Evolutionary conservation across 1,284 basidiomycete genomes (phyloP), one percentile per base, ranked within the genome.

Genomic region (Rugosomyces carneus): DNA sequence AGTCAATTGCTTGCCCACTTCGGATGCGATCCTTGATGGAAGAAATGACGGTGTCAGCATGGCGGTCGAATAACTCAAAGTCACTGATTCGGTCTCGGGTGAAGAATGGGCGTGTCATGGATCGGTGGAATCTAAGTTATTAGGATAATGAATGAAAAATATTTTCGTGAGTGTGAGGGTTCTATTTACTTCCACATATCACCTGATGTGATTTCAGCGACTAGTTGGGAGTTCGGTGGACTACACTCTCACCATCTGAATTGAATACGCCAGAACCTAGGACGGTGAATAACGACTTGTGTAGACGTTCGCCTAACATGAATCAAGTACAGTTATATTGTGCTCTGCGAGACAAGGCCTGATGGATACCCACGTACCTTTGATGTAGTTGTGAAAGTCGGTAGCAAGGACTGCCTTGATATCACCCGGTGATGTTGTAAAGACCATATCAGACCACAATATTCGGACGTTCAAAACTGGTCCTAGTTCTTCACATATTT

Each of bases 101-200:
- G 56, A 80, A 77, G 58, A 76, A 78, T 0, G 77, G 77, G 3
- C 76, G 64, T 0, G 75, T 71, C 64, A 78, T 76, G 6, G 60
- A 56, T 7, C 73, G 68, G 49, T 76, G 73, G 54, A 73, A 72
- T 48, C 68, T 75, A 37, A 19, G 5, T 2, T 23, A 29, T 15
- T 27, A 1, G 37, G 18, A 18, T 40, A 38, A n/a, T n/a, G n/a
- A n/a, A n/a, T n/a, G n/a, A n/a, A n/a, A n/a, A n/a, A n/a, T 11
- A 23, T 29, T 16, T 26, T 18, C 2, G 19, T 4, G n/a, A 31
- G 13, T n/a, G 16, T 29, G 7, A 11, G 2, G 5, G 9, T 24
- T 10, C 11, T n/a, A 4, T 18, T 44, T 51, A 68, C 67, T 64
- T 68, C 66, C 66, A 68, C 60, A 65, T 60, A 11, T 64, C 63